phyloP scores from a whole-genome alignment of 352 stramenopile genomes.

The Thalassiosira livingstoniorum region DNA sequence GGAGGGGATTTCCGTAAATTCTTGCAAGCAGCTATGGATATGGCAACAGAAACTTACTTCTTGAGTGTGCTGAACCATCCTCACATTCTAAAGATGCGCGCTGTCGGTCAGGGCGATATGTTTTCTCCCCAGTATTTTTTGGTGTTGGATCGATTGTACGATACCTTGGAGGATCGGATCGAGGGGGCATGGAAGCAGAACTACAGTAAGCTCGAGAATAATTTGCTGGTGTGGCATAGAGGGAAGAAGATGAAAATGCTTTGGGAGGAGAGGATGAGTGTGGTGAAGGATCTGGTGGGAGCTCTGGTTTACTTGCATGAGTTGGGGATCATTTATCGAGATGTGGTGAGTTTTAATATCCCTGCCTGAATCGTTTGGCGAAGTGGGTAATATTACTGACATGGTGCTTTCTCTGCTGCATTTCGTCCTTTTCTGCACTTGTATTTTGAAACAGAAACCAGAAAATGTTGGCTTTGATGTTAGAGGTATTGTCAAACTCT shows the following conservation, averaged over 20 bases:
- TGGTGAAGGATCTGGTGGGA: conserved; percentile 49
- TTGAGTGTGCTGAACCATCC: conserved; percentile 44
- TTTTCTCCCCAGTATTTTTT: conserved; percentile 66
- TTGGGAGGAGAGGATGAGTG: conserved; percentile 43
- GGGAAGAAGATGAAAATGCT: conserved; percentile 32
- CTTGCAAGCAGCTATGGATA: conserved; percentile 54
- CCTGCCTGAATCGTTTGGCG: not conserved
- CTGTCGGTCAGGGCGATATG: conserved; percentile 47
- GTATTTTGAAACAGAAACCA: conserved; percentile 89
- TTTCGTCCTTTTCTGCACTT: not conserved
- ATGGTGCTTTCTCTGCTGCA: not conserved
- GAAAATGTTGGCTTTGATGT: conserved; percentile 89
- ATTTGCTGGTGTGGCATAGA: conserved; percentile 40
- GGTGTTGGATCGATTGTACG: conserved; percentile 71
- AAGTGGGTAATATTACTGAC: not conserved
- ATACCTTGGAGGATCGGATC: conserved; percentile 69
- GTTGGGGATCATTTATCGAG: conserved; percentile 61
- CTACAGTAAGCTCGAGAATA: conserved; percentile 30
- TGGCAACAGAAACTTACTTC: conserved; percentile 59
- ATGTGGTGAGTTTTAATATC: conserved; percentile 89
- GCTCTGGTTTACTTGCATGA: conserved; percentile 63
- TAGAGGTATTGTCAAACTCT: conserved; percentile 73
- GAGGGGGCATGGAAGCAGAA: conserved; percentile 40
- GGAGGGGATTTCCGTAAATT: conserved; percentile 38
- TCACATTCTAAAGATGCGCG: conserved; percentile 57